phyloP scores from a whole-genome alignment of 768 basidiomycete species.

The Lenzites betulinus region DNA sequence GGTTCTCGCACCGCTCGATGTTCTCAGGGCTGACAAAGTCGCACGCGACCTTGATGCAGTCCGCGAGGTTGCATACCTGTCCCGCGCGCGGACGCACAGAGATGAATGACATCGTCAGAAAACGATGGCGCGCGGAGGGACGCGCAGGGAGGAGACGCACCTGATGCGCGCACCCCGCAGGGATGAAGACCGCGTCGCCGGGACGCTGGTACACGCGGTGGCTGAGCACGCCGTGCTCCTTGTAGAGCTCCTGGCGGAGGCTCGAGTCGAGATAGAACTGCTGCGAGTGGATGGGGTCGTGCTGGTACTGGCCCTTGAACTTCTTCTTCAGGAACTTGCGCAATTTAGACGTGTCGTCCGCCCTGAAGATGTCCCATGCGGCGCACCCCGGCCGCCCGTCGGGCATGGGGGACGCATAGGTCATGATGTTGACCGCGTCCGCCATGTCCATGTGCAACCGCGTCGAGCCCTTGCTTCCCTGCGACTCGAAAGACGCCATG shows the following conservation, averaged over 20 bases:
- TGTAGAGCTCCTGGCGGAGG: constrained; percentile 66
- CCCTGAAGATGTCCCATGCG: constrained; percentile 89
- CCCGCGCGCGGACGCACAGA: not conserved
- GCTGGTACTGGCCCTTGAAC: constrained; percentile 53
- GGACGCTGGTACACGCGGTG: constrained; percentile 87
- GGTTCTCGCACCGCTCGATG: constrained; percentile 77
- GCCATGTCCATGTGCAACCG: constrained; percentile 94
- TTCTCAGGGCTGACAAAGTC: constrained; percentile 97
- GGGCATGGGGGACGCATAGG: constrained; percentile 60
- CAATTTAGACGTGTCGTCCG: constrained; percentile 78
- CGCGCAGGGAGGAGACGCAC: constrained; percentile 41
- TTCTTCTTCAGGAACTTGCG: constrained; percentile 71
- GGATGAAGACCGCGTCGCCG: constrained; percentile 94
- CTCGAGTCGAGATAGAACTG: constrained; percentile 78
- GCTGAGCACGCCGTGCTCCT: constrained; percentile 70
- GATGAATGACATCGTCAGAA: too few species aligned
- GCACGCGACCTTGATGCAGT: constrained; percentile 93
- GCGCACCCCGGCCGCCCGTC: constrained; percentile 74
- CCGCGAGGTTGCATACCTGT: constrained; percentile 89
- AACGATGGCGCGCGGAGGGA: not conserved
- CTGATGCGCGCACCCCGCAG: constrained; percentile 92
- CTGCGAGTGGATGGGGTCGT: constrained; percentile 92
- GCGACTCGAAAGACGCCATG: constrained; percentile 65
- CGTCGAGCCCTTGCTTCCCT: constrained; percentile 82
- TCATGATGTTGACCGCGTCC: constrained; percentile 90